A percentile compares a stretch with the other conserved stretches of the same genome.
Conservation (phyloP, 345 rosid species). For the Erodium maritimum region DNA sequence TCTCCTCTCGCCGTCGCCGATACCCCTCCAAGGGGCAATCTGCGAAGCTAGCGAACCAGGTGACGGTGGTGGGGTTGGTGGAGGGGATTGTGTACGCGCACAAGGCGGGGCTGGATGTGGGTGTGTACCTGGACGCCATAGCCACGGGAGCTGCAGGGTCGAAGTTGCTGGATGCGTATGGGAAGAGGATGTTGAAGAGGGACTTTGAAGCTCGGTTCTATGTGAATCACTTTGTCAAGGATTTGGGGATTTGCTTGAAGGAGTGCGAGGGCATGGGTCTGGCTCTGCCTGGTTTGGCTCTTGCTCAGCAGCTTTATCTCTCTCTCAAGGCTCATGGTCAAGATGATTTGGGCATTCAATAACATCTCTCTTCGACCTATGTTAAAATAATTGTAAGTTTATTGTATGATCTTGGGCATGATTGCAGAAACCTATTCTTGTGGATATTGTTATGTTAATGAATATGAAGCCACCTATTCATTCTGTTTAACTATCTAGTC, state of each 20-base stretch:
- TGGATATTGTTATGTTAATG: too few relatives aligned
- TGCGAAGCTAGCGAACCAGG: slow-evolving; percentile 72
- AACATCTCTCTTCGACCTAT: slow-evolving; percentile 41
- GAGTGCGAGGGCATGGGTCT: slow-evolving; percentile 80
- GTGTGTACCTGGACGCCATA: slow-evolving; percentile 47
- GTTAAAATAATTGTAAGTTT: too few relatives aligned
- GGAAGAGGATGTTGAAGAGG: slow-evolving; percentile 57
- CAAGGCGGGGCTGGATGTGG: slow-evolving; percentile 69
- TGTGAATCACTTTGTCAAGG: slow-evolving; percentile 80
- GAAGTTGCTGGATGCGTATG: slow-evolving; percentile 52
- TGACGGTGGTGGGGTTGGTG: slow-evolving; percentile 70
- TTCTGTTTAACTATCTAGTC: too few relatives aligned
- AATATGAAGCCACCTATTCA: too few relatives aligned
- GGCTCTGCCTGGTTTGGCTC: slow-evolving; percentile 77
- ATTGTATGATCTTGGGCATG: too few relatives aligned
- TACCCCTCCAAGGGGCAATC: slow-evolving; percentile 84
- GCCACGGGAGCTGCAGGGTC: slow-evolving; percentile 68
- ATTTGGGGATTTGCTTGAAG: slow-evolving; percentile 77
- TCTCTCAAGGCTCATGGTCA: slow-evolving; percentile 86
- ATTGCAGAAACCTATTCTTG: too few relatives aligned
- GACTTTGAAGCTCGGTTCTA: slow-evolving; percentile 78
- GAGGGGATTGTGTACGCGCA: slow-evolving; percentile 71
- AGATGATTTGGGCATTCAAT: slow-evolving; percentile 69
- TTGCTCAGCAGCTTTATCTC: slow-evolving; percentile 84
- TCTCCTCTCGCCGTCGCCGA: too few relatives aligned